Base-by-base conservation (phyloP, 2,329 filamentous ascomycete species). In the Fusarium sp. region DNA sequence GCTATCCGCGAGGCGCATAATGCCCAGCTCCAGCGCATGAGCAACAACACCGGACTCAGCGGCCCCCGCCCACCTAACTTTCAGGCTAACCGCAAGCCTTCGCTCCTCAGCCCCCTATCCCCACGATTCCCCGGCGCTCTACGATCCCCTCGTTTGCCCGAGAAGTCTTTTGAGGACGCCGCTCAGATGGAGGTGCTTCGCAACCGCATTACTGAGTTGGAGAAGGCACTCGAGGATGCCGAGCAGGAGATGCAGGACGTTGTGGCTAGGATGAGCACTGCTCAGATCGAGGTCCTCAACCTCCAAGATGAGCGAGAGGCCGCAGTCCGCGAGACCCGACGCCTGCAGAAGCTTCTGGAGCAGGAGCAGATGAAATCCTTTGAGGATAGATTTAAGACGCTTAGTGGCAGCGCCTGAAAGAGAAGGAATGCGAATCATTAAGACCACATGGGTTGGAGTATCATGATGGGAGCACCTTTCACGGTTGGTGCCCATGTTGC, bases 201-300 rank as follows among this genome's bases (percentile, higher is more conserved):
- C 80, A 89, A 90, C 69, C 91, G 93, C 69, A 94, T 98, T 13
- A 86, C 90, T 64, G 94, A 98, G 83, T 90, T 99, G 6, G 96
- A 99, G 85, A 91, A 90, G 77, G 92, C 95, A 22, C 81, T 84
- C 7, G 81, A 81, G 14, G 81, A 84, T 41, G 81, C 83, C 17
- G 94, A 96, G 79, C 87, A 86, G 52, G 93, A 96, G 83, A 95
- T 96, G 92, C 90, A 94, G 79, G 91, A 94, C 79, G 93, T 96
- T 11, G 91, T 96, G 22, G 87, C 90, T 68, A 89, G 90, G 77
- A 96, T 97, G 91, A 95, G 93, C 83, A 86, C 87, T 76, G 92
- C 93, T 33, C 94, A 96, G 84, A 93, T 96, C 73, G 93, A 95
- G 83, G 94, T 96, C 51, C 90, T 93, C 77, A 92, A 94, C 80